phyloP scores from a whole-genome alignment of 148 eudicot genomes.

The Dysphania ambrosioides region DNA sequence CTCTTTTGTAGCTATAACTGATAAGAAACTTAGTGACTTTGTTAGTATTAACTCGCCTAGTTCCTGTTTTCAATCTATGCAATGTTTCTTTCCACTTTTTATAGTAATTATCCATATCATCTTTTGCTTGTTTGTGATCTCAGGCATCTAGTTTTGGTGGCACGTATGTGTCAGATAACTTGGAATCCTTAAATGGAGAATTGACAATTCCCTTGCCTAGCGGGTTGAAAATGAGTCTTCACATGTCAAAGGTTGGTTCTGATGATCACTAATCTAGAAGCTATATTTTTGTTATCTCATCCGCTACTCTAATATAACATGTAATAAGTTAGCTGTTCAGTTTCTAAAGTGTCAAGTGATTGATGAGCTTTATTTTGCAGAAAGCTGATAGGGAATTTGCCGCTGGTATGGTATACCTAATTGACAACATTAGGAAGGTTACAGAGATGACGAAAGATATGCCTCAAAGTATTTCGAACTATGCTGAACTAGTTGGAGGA shows the following conservation, averaged over 20 bases:
- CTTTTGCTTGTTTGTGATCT: conserved; percentile 12
- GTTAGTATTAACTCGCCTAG: conserved; percentile 48
- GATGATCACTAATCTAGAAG: not conserved
- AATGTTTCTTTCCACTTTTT: not conserved
- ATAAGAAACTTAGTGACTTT: conserved; percentile 58
- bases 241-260: conserved; percentile 64
- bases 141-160: conserved; percentile 92
- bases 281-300: not conserved
- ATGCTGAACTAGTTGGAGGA: conserved; percentile 69
- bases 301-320: not conserved
- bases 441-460: conserved; percentile 42
- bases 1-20: conserved; percentile 36
- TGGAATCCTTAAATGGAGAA: conserved; percentile 58
- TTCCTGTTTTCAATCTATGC: not conserved
- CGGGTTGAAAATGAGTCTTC: conserved; percentile 62
- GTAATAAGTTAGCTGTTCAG: not conserved
- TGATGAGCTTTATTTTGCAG: conserved; percentile 40
- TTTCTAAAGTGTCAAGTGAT: not conserved
- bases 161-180: conserved; percentile 44
- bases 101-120: not conserved
- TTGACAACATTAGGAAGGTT: conserved; percentile 38
- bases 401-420: conserved; percentile 44
- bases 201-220: conserved; percentile 54
- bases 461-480: conserved; percentile 32
- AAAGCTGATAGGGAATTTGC: conserved; percentile 58